Evolutionary conservation across 2,329 filamentous ascomycete species (phyloP).

Genomic region (Fusarium marasasianum): DNA sequence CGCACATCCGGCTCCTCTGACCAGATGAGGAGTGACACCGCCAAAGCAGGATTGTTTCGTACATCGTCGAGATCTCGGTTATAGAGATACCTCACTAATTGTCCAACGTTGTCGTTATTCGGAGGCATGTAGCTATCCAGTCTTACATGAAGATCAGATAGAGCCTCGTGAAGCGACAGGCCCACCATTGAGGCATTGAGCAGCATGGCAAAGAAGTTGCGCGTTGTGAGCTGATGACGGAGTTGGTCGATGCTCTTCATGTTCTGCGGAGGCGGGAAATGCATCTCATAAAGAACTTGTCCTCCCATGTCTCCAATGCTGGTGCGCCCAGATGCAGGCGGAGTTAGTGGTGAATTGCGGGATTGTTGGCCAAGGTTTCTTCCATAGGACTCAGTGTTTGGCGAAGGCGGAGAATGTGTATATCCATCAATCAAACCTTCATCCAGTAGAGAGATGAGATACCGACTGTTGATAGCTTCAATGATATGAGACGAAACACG

Average conservation of each 20-base stretch:
- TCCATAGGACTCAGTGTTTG: slow-evolving; percentile 52
- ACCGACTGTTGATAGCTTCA: slow-evolving; percentile 64
- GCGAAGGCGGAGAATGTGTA: slow-evolving; percentile 51
- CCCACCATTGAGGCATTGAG: slow-evolving; percentile 73
- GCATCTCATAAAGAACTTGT: slow-evolving; percentile 69
- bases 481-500: slow-evolving; percentile 67
- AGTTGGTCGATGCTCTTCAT: slow-evolving; percentile 59
- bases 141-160: slow-evolving; percentile 69
- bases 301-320: slow-evolving; percentile 54
- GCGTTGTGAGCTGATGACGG: slow-evolving; percentile 70
- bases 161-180: slow-evolving; percentile 68
- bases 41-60: slow-evolving; percentile 66
- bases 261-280: slow-evolving; percentile 66
- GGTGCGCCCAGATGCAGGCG: slow-evolving; percentile 55
- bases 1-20: slow-evolving; percentile 68
- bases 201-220: slow-evolving; percentile 74
- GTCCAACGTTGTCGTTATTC: slow-evolving; percentile 64
- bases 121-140: slow-evolving; percentile 67
- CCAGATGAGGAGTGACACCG: slow-evolving; percentile 72
- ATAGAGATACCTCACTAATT: slow-evolving; percentile 69
- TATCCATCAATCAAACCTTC: slow-evolving; percentile 62
- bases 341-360: slow-evolving; percentile 31
- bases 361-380: slow-evolving; percentile 38
- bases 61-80: slow-evolving; percentile 71
- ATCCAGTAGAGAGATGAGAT: slow-evolving; percentile 62